Base-by-base conservation (phyloP, 768 basidiomycete species). In the Tricholoma hemisulphureum region DNA sequence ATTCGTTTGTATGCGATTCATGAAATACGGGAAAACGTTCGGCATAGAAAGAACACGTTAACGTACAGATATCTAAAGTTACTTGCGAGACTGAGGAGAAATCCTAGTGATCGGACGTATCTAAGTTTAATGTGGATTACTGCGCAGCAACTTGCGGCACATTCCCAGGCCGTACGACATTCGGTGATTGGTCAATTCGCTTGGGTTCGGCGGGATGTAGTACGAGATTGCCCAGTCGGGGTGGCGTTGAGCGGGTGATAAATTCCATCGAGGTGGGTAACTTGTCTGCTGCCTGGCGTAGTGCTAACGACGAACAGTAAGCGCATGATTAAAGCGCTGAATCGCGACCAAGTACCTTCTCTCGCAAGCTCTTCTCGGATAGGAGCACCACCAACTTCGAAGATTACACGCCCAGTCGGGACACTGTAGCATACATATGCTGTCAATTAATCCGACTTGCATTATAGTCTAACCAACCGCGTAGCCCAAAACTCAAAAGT, bases 401-500 rank as follows among this genome's bases (percentile, higher is more conserved):
- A 91, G 21, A 99, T 83, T 13, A 98, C 94, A 26, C 93, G 86
- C 1, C 95, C 95, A 6, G 83, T 88, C 6, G 91, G 87, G 0
- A 94, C 93, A 46, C 95, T 95, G 61, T 20, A 48, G 16, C 6
- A 56, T 51, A 34, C 20, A 57, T 29, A 24, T 37, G n/a, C 29
- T 35, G 35, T n/a, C 8, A 51, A 20, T 39, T 23, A 14, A 14
- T 10, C 13, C 11, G 55, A 20, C 20, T n/a, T 46, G n/a, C 9
- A 28, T 4, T 18, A 49, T 26, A 4, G 14, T 29, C n/a, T 1
- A 29, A 67, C 84, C 55, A 65, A 93, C 92, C 93, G 85, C 58
- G 90, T 92, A 24, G 95, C 93, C 97, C 97, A 99, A 70, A 82
- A 98, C 69, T 98, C 97, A 65, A 98, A 98, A 0, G 90, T 85